These are phyloP conservation scores for Puccinia novopanici DNA, from an alignment of 1,284 basidiomycete genomes.

Conservation along the genomic window DNA sequence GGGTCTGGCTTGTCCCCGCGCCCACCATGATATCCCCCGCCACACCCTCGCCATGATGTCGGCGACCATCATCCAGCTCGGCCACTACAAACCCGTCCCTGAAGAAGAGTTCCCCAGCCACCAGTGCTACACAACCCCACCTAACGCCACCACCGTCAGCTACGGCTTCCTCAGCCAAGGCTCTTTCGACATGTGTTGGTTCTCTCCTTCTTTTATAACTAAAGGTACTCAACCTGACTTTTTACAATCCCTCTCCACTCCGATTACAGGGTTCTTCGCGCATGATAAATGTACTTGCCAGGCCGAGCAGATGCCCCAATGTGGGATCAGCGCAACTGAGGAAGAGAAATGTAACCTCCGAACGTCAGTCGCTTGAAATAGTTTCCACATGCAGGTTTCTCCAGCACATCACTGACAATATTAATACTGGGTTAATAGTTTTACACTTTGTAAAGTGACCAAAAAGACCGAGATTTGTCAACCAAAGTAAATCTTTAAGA, in stretches of 20 bases:
- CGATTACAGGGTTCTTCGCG: slow-evolving; percentile 42
- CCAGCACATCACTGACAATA: not conserved
- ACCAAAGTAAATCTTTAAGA: slow-evolving; percentile 29
- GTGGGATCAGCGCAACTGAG: slow-evolving; percentile 28
- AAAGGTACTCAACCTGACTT: not conserved
- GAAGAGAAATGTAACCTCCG: slow-evolving; percentile 44
- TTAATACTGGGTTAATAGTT: not conserved
- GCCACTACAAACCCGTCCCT: slow-evolving; percentile 36
- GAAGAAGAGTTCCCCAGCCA: slow-evolving; percentile 22
- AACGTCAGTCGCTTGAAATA: slow-evolving; percentile 19
- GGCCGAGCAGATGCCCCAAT: slow-evolving; percentile 4
- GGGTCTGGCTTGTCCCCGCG: slow-evolving; percentile 37
- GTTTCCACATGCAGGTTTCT: not conserved
- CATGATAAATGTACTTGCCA: slow-evolving; percentile 40
- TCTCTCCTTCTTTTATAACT: not conserved
- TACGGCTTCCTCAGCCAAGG: slow-evolving; percentile 48
- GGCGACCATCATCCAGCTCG: slow-evolving; percentile 46
- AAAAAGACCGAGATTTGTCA: slow-evolving; percentile 40
- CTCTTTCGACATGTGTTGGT: slow-evolving; percentile 45
- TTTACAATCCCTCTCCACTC: not conserved
- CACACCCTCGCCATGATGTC: slow-evolving; percentile 49
- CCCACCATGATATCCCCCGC: slow-evolving; percentile 41
- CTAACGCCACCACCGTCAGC: slow-evolving; percentile 16
- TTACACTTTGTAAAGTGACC: slow-evolving; percentile 47
- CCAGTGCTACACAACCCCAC: slow-evolving; percentile 35